Percentiles rank a stretch among this genome's conserved stretches.
Conservation (phyloP, 169 alveolate genomes). For the Cryptosporidium felis region DNA sequence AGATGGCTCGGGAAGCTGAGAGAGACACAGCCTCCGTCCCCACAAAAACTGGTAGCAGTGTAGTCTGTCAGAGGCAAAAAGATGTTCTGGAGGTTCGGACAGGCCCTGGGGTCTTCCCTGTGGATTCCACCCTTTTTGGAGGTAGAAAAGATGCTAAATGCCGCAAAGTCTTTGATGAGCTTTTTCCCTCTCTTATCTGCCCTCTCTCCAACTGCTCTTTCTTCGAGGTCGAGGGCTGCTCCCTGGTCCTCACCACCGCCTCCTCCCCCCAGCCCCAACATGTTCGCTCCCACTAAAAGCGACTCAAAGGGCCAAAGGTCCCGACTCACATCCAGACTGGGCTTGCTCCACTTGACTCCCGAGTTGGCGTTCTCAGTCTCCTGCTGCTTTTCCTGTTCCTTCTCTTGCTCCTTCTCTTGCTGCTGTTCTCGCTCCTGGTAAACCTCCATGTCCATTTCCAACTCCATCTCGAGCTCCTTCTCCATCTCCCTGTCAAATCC, state of each 20-base stretch:
- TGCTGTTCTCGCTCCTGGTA: conserved; percentile 67
- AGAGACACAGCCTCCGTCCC: background rate
- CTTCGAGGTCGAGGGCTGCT: no score
- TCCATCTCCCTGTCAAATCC: conserved; percentile 76
- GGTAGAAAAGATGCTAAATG: conserved; percentile 28
- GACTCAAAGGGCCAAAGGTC: conserved; percentile 45
- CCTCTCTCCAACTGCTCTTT: background rate
- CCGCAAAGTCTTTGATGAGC: background rate
- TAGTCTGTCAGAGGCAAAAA: background rate
- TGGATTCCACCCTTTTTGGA: conserved; percentile 13
- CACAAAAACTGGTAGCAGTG: background rate
- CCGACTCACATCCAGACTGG: conserved; percentile 4
- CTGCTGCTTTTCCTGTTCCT: conserved; percentile 70
- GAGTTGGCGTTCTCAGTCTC: conserved; percentile 5
- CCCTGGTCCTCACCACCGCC: no score
- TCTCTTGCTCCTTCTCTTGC: conserved; percentile 79
- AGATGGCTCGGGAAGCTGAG: conserved; percentile 20
- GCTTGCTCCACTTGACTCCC: background rate
- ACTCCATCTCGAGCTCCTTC: conserved; percentile 74
- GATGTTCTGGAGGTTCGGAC: background rate
- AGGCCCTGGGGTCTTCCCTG: background rate
- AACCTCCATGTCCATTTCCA: conserved; percentile 73
- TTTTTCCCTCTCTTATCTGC: background rate
- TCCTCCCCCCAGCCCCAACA: background rate
- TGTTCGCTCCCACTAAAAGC: background rate